Evolutionary conservation across 345 rosid genomes (phyloP).

Genomic region (Linum tenue): DNA sequence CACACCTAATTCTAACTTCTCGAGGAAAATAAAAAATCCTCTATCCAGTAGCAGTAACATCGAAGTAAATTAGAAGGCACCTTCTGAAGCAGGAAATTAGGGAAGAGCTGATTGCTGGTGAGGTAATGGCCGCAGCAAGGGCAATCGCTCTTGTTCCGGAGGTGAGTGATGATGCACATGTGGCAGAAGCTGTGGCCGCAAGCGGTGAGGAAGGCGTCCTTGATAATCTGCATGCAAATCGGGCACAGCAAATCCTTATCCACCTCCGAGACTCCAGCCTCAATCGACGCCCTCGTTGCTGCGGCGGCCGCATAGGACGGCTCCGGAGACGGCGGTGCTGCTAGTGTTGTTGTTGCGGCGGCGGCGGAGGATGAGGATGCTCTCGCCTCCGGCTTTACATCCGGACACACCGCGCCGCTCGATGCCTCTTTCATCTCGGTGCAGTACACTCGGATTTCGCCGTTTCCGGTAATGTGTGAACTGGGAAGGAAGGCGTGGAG

Average conservation of each 20-base stretch:
- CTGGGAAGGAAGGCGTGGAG: not conserved
- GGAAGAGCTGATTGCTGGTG: constrained; percentile 69
- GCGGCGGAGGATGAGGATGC: constrained; percentile 14
- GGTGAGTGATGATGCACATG: constrained; percentile 92
- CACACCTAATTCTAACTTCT: not conserved
- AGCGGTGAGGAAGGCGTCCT: constrained; percentile 88
- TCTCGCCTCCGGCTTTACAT: constrained; percentile 15
- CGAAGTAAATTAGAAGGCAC: constrained; percentile 18
- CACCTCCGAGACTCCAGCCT: constrained; percentile 13
- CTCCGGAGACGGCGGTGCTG: constrained; percentile 8
- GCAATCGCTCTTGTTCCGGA: constrained; percentile 86
- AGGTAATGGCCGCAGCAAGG: constrained; percentile 85
- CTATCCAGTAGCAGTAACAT: not conserved
- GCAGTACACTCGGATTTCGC: not conserved
- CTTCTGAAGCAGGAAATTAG: constrained; percentile 85
- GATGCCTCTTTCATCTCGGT: constrained; percentile 20
- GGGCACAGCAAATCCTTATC: constrained; percentile 86
- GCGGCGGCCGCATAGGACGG: not conserved
- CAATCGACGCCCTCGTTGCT: not conserved
- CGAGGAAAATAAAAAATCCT: not conserved
- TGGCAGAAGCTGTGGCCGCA: constrained; percentile 98
- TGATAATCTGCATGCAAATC: constrained; percentile 93
- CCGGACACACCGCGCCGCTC: constrained; percentile 21
- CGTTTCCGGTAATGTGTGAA: not conserved
- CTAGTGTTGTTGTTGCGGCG: not conserved